These are phyloP conservation scores for Thalassiosira profunda DNA, from an alignment of 108 stramenopile genomes.

Conservation along the genomic window DNA sequence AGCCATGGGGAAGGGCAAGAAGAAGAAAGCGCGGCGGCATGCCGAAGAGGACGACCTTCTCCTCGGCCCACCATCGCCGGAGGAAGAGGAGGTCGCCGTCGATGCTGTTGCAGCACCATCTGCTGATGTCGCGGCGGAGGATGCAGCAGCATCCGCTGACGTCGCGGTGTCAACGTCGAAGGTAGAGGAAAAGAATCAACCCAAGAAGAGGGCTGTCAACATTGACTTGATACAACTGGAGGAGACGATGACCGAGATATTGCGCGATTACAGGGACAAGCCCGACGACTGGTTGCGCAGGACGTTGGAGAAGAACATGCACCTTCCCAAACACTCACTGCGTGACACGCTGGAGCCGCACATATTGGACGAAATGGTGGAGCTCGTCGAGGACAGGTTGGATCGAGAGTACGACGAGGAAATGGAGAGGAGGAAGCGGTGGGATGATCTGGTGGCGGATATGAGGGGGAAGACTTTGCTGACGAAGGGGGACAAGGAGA, in stretches of 20 bases:
- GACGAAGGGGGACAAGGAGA: not conserved
- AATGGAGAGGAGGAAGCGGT: not conserved
- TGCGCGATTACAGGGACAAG: not conserved
- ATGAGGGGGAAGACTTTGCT: not conserved
- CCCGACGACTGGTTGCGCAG: not conserved
- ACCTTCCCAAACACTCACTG: not conserved
- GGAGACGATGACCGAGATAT: not conserved
- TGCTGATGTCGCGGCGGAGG: not conserved
- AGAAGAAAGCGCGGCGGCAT: not conserved
- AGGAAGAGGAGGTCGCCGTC: not conserved
- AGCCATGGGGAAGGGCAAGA: conserved; percentile 3
- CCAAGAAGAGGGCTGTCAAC: not conserved
- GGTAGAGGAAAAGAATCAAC: not conserved
- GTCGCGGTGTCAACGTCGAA: not conserved
- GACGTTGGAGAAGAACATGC: conserved; percentile 6
- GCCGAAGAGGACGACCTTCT: conserved; percentile 5
- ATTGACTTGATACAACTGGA: conserved; percentile 4
- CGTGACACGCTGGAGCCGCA: not conserved
- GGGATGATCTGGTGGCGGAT: not conserved
- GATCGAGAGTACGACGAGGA: no score
- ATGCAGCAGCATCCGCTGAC: not conserved
- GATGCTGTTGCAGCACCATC: not conserved
- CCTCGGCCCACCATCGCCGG: not conserved
- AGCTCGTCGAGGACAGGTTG: not conserved
- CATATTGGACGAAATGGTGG: not conserved